Evolutionary conservation across 164 flowering plant genomes (phyloP).

Genomic region (Nelumbo lutea): DNA sequence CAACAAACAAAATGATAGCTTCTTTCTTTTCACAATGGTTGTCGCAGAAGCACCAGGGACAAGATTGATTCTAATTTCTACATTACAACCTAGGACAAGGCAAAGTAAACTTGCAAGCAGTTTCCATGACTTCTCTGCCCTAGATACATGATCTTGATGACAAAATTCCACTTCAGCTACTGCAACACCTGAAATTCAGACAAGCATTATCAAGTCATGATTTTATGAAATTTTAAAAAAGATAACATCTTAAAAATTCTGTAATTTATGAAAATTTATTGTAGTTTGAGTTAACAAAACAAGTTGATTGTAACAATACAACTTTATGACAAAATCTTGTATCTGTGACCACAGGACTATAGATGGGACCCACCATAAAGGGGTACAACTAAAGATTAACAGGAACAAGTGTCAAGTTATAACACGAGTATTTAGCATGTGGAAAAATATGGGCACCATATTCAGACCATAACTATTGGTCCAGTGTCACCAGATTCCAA

Average conservation of each 20-base stretch:
- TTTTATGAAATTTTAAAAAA: background rate
- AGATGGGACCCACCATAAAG: too few relatives aligned
- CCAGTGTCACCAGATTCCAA: too few relatives aligned
- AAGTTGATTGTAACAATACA: too few relatives aligned
- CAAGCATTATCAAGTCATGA: background rate
- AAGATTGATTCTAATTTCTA: constrained; percentile 70
- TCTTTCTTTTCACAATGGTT: constrained; percentile 35
- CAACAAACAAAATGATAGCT: constrained; percentile 48
- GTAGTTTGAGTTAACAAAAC: background rate
- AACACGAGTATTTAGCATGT: too few relatives aligned
- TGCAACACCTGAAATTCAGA: constrained; percentile 49
- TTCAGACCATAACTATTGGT: too few relatives aligned
- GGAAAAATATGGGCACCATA: too few relatives aligned
- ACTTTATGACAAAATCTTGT: too few relatives aligned
- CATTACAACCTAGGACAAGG: constrained; percentile 61
- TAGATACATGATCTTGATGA: constrained; percentile 48
- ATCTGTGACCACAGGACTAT: too few relatives aligned
- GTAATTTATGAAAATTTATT: background rate
- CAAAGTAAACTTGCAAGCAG: constrained; percentile 71
- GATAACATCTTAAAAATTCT: background rate
- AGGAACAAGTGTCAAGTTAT: too few relatives aligned
- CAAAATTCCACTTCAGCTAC: constrained; percentile 69
- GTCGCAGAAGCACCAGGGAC: constrained; percentile 22
- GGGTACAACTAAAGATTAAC: too few relatives aligned
- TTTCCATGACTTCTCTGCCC: constrained; percentile 88